A percentile compares a stretch with the other conserved stretches of the same genome.
Conservation (phyloP, 2,329 filamentous ascomycete species). For the Diaporthe sp. region DNA sequence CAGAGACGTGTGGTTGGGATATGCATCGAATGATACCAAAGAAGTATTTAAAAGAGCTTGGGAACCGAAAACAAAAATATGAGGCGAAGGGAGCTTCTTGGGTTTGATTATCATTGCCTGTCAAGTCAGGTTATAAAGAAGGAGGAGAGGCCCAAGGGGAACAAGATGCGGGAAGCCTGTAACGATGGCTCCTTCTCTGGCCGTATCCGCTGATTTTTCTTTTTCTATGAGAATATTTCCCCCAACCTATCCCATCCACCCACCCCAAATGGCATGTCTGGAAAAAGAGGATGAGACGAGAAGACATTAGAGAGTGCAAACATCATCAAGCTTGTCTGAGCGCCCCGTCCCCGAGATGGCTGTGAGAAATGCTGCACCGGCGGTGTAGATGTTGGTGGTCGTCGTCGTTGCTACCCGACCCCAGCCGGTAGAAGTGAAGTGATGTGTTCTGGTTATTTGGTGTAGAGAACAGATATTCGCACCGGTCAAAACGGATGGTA, state of each 20-base stretch:
- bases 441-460: too few species aligned
- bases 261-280: conserved; percentile 9
- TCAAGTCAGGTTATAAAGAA: conserved; percentile 29
- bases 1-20: conserved; percentile 3
- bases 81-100: conserved; percentile 36
- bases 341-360: not conserved
- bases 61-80: conserved; percentile 30
- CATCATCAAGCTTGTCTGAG: conserved; percentile 13
- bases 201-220: conserved; percentile 7
- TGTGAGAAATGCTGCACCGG: not conserved
- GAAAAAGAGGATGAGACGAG: conserved; percentile 26
- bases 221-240: conserved; percentile 31
- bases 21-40: conserved; percentile 41
- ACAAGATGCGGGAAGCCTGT: not conserved
- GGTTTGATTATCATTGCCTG: conserved; percentile 7
- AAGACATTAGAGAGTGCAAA: conserved; percentile 38
- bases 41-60: conserved; percentile 36
- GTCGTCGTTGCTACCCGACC: not conserved
- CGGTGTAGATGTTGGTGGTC: not conserved
- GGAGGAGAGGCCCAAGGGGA: not conserved
- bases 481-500: too few species aligned
- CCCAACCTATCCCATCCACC: conserved; percentile 10
- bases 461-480: too few species aligned
- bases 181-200: conserved; percentile 21
- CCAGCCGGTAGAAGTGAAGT: too few species aligned